Base-by-base conservation (phyloP, 345 rosid species). In the Aquilaria sinensis region DNA sequence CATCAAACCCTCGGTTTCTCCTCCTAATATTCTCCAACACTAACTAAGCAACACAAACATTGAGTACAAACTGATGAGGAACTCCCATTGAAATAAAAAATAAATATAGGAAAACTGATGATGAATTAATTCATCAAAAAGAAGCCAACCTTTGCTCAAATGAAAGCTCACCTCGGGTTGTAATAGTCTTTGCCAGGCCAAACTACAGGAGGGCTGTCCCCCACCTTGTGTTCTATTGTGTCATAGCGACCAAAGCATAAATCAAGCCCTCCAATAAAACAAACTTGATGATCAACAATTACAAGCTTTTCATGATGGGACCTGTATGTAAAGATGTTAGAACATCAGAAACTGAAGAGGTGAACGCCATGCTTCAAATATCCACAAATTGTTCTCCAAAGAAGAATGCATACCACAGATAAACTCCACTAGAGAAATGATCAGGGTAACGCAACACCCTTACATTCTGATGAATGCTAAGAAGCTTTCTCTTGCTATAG, bases 131-230 rank as follows among this genome's bases (percentile, higher is more conserved):
- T 34, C 41, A 34, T 47, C 41, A 34, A 34, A 34, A 34, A 37
- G 43, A 49, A 37, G 11, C 13, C 13, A 23, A 31, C 34, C 13
- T 32, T 51, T 31, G 14, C 51, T 37, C 9, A 61, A 46, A 12
- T 41, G 60, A 52, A 70, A 69, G 32, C 67, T 46, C 61, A 88
- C 97, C 97, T 86, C 30, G 97, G 94, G 68, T 91, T 91, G 74
- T 91, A 91, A 73, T 86, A 91, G 80, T 91, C 97, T 76, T 91
- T 91, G 74, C 97, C 97, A 61, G 97, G 94, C 97, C 96, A 91
- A 61, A 70, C 54, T 62, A 52, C 59, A 49, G 97, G 78, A 69
- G 97, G 90, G 65, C 57, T 66, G 77, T 91, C 97, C 57, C 89
- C 88, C 54, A 91, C 83, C 68, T 58, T 81, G 75, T 91, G 97